Conservation (phyloP, 331 rosid species). For the Spiraea crenata region DNA sequence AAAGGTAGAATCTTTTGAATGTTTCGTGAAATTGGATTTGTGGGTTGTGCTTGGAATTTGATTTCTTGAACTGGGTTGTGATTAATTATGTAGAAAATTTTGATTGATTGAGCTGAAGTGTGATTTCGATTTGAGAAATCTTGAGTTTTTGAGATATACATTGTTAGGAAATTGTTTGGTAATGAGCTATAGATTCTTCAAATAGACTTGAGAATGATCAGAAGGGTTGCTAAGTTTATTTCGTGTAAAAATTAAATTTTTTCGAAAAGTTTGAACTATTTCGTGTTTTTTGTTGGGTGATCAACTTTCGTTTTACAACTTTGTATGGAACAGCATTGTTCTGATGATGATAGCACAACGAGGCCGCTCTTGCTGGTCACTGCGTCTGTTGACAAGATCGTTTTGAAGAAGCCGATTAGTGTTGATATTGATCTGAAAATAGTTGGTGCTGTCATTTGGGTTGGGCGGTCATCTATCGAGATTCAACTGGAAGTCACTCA, state of each 20-base stretch:
- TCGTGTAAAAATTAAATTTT: constrained; percentile 18
- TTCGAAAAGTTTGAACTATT: background rate
- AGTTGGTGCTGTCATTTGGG: constrained; percentile 86
- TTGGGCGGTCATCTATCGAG: constrained; percentile 84
- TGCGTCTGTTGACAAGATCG: constrained; percentile 87
- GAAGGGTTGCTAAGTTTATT: constrained; percentile 23
- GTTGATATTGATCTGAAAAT: constrained; percentile 68
- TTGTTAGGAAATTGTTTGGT: background rate
- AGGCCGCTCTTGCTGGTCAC: constrained; percentile 83
- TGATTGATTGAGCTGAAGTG: background rate
- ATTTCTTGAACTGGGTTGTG: constrained; percentile 2
- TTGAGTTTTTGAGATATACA: background rate
- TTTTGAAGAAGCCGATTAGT: constrained; percentile 70
- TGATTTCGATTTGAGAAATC: background rate
- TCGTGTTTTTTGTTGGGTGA: constrained; percentile 18
- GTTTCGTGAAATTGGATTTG: background rate
- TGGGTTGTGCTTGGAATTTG: constrained; percentile 13
- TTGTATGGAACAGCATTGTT: constrained; percentile 63
- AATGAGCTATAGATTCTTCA: background rate
- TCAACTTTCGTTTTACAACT: background rate
- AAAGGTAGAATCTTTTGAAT: constrained; percentile 43
- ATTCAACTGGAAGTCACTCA: constrained; percentile 72
- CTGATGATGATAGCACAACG: constrained; percentile 62
- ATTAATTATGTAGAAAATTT: too few relatives aligned
- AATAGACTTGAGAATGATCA: constrained; percentile 6